Conservation (phyloP, 257 asterid genomes). For the Gardenia jasminoides region DNA sequence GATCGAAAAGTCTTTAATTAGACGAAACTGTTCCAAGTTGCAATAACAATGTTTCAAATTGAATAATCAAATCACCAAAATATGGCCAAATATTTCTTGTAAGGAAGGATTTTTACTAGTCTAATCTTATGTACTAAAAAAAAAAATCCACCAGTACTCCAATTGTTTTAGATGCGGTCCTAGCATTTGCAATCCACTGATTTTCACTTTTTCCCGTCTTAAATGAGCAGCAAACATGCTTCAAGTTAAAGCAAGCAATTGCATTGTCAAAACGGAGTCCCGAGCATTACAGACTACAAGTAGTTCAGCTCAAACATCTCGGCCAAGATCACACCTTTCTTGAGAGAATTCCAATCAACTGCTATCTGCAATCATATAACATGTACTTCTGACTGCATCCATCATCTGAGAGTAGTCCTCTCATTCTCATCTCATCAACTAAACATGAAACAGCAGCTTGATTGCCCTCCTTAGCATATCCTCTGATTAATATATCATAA, state of each 20-base stretch:
- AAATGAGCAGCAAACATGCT: background rate
- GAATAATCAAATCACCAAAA: too few relatives aligned
- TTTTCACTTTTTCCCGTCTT: background rate
- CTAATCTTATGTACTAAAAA: too few relatives aligned
- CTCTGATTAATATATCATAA: constrained; percentile 22
- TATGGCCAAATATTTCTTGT: too few relatives aligned
- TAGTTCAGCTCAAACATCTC: background rate
- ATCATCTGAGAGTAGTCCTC: constrained; percentile 3
- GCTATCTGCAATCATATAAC: background rate
- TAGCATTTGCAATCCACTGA: too few relatives aligned
- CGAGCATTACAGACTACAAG: background rate
- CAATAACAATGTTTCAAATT: too few relatives aligned
- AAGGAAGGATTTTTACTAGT: too few relatives aligned
- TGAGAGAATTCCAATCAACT: background rate
- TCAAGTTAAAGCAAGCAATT: background rate
- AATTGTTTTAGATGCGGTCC: too few relatives aligned
- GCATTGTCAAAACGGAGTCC: background rate
- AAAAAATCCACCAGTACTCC: too few relatives aligned
- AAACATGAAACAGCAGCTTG: constrained; percentile 12
- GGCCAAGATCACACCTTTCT: background rate
- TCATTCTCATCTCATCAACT: constrained; percentile 20
- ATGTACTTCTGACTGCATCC: background rate
- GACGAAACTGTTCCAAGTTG: too few relatives aligned
- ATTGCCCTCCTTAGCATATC: constrained; percentile 19
- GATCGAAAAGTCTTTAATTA: too few relatives aligned